Base-by-base conservation (phyloP, 108 stramenopile genomes). In the Skeletonema tropicum region DNA sequence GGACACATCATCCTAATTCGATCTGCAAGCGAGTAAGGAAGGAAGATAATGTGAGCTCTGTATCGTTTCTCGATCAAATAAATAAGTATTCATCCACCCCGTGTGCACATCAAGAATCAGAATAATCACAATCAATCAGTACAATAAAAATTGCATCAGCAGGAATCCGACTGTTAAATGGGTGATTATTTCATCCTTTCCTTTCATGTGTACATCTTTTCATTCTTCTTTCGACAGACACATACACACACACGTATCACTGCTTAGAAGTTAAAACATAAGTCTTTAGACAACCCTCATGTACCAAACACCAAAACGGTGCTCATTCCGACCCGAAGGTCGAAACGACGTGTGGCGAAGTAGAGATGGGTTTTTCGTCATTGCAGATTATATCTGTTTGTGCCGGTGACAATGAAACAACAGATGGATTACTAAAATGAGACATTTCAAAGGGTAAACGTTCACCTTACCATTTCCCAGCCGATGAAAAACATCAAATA, bases 231-330 rank as follows among this genome's bases (percentile, higher is more conserved):
- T 15, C 31, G 39, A 69, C 25, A 57, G 32, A 29, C 26, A 29
- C 26, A 29, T 2, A 29, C 26, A 3, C 52, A 19, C n/a, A 17
- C n/a, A 49, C 6, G 15, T 48, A 19, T 19, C 7, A 68, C 79
- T 80, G 79, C 79, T 80, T 69, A 80, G 79, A 80, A 80, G 74
- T 80, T 80, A 80, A 80, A 80, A 80, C 79, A 80, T 68, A 80
- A 80, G 79, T 80, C 79, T 80, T 61, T 36, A 57, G 79, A 80
- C 79, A 36, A 61, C 79, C 61, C 79, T 74, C 79, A 80, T 26
- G 19, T 62, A 49, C 79, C 79, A 73, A 61, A 73, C 67, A 61
- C 79, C 73, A 69, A 69, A 63, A 72, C 71, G 59, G 71, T 63
- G 71, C 60, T 57, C 42, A 32, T 31, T 17, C 8, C 7, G 33